These are phyloP conservation scores for Xylaria sp. DNA, from an alignment of 2,329 filamentous ascomycete species.

Conservation along the genomic window DNA sequence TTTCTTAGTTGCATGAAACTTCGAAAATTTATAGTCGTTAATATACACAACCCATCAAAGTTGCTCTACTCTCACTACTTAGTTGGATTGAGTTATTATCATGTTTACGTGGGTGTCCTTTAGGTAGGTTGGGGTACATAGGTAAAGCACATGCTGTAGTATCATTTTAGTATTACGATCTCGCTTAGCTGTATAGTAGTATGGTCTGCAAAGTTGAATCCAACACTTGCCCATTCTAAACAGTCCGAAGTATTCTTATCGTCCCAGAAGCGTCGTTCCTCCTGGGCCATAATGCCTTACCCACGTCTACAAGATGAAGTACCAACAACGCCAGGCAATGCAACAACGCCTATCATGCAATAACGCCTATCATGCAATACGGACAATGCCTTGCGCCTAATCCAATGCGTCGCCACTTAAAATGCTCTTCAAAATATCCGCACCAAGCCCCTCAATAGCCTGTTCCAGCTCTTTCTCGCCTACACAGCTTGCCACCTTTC, in stretches of 20 bases:
- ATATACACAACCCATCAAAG: neutral
- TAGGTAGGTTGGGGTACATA: neutral
- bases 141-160: neutral
- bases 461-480: constrained; percentile 81
- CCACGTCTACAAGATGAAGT: constrained; percentile 3
- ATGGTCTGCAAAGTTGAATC: neutral
- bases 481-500: constrained; percentile 79
- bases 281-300: neutral
- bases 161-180: neutral
- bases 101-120: neutral
- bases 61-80: neutral
- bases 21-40: neutral
- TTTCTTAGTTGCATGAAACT: neutral
- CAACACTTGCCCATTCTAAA: neutral
- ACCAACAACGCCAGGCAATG: constrained; percentile 29
- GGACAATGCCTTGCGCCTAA: constrained; percentile 45
- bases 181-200: neutral
- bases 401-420: constrained; percentile 69
- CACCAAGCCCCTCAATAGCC: constrained; percentile 71
- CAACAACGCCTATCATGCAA: constrained; percentile 24
- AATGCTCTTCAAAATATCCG: constrained; percentile 70
- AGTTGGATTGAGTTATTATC: neutral
- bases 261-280: neutral
- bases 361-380: constrained; percentile 24
- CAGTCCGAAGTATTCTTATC: neutral